Conservation (phyloP, 768 basidiomycete genomes). For the Pholiota microspora region DNA sequence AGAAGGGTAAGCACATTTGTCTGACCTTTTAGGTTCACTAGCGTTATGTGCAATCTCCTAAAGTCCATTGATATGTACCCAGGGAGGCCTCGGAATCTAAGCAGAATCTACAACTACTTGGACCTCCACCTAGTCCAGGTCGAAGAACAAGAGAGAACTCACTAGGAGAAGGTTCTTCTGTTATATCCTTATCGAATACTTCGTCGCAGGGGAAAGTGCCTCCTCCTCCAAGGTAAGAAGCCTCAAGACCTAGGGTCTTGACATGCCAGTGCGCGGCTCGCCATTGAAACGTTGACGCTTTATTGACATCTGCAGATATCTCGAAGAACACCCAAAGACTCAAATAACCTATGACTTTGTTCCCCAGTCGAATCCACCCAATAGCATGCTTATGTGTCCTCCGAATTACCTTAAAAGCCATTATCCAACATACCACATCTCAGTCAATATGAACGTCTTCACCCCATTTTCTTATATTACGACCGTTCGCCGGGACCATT, state of each 20-base stretch:
- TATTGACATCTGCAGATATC: conserved; percentile 6
- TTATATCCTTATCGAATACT: neutral
- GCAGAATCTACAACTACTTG: conserved; percentile 5
- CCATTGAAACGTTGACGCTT: neutral
- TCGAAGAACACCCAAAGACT: conserved; percentile 15
- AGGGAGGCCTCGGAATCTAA: conserved; percentile 10
- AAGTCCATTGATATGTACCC: neutral
- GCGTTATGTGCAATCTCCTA: neutral
- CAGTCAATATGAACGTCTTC: conserved; percentile 48
- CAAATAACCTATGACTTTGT: conserved; percentile 39
- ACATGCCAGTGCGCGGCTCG: neutral
- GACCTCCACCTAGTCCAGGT: too few relatives aligned
- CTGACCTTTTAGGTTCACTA: too few relatives aligned
- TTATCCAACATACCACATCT: conserved; percentile 41
- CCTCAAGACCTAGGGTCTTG: neutral
- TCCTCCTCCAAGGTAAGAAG: conserved; percentile 13
- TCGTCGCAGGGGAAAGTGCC: neutral
- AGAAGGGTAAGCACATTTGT: conserved; percentile 2
- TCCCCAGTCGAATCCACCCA: conserved; percentile 31
- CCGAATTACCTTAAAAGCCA: conserved; percentile 25
- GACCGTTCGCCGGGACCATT: conserved; percentile 35
- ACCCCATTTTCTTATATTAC: conserved; percentile 49
- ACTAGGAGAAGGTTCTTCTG: neutral
- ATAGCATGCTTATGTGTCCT: conserved; percentile 37
- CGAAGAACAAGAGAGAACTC: neutral